A percentile compares a stretch with the other conserved stretches of the same genome.
Conservation (phyloP, 371 early-diverging fungal genomes). For the Saksenaea vasiformis region DNA sequence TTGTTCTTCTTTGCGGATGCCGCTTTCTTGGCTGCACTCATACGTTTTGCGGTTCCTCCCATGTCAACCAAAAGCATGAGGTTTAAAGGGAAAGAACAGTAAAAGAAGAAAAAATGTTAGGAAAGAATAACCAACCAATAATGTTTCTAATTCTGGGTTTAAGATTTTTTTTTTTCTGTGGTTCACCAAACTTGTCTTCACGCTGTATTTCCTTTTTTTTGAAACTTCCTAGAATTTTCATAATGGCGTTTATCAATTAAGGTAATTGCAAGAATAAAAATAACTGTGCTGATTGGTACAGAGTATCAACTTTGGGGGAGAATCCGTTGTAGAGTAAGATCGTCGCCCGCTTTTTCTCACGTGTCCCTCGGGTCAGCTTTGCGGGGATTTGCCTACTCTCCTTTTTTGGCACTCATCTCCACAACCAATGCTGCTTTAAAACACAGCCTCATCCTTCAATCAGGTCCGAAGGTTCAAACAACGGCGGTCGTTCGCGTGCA, state of each 20-base stretch:
- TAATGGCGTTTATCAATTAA: background rate
- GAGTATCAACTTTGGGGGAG: background rate
- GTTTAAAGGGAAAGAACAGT: background rate
- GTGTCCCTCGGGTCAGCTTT: background rate
- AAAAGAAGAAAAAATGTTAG: background rate
- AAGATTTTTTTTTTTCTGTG: background rate
- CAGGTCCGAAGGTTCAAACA: background rate
- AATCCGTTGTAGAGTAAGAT: background rate
- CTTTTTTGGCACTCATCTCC: background rate
- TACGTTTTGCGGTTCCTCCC: slow-evolving; percentile 17
- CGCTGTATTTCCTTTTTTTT: background rate
- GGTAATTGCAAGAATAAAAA: background rate
- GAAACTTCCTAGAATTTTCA: background rate
- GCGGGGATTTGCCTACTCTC: background rate
- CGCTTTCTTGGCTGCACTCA: slow-evolving; percentile 8
- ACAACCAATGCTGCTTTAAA: background rate
- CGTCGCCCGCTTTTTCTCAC: slow-evolving; percentile 1
- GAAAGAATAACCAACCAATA: background rate
- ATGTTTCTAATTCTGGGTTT: slow-evolving; percentile 3
- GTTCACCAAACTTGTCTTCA: background rate
- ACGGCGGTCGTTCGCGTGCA: background rate
- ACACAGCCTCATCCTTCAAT: background rate
- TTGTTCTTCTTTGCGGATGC: slow-evolving; percentile 8
- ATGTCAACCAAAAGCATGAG: slow-evolving; percentile 19
- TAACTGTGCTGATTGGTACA: slow-evolving; percentile 1